These are phyloP conservation scores for Cyberlindnera subsufficiens DNA, from an alignment of 805 yeast species.

Conservation along the genomic window DNA sequence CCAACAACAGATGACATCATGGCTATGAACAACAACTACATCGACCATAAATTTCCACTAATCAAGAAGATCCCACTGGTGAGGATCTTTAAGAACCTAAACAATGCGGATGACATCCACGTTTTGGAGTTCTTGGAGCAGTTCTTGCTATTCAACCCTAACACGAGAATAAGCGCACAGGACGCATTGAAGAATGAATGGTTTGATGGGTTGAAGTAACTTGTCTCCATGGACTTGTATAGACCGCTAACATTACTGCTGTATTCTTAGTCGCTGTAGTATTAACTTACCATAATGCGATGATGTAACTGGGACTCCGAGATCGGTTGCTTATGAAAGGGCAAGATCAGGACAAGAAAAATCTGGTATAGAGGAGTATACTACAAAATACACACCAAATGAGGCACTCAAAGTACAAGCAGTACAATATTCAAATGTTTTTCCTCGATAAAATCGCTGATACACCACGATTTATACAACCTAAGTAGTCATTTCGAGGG, in stretches of 20 bases:
- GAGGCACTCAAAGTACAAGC: no score
- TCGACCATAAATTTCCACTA: constrained; percentile 93
- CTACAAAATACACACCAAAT: no score
- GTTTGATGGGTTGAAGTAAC: constrained; percentile 45
- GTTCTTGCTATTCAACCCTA: constrained; percentile 65
- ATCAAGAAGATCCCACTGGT: constrained; percentile 72
- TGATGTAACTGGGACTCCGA: no score
- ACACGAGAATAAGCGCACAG: constrained; percentile 53
- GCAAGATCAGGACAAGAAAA: no score
- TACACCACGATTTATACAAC: no score
- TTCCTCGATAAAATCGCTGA: no score
- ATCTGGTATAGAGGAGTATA: no score
- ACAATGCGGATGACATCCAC: constrained; percentile 32
- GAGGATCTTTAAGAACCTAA: constrained; percentile 56
- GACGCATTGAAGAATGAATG: constrained; percentile 46
- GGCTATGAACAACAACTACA: constrained; percentile 94
- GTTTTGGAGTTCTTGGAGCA: constrained; percentile 49
- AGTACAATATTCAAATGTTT: no score
- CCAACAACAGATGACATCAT: constrained; percentile 89
- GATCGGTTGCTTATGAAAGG: no score
- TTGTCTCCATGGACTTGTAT: neutral
- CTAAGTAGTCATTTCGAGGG: no score
- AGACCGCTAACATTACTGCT: neutral
- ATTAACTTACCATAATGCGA: no score
- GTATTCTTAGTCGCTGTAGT: no score